Base-by-base conservation (phyloP, 1,139 yeast genomes). In the Geotrichum macrosporum region DNA sequence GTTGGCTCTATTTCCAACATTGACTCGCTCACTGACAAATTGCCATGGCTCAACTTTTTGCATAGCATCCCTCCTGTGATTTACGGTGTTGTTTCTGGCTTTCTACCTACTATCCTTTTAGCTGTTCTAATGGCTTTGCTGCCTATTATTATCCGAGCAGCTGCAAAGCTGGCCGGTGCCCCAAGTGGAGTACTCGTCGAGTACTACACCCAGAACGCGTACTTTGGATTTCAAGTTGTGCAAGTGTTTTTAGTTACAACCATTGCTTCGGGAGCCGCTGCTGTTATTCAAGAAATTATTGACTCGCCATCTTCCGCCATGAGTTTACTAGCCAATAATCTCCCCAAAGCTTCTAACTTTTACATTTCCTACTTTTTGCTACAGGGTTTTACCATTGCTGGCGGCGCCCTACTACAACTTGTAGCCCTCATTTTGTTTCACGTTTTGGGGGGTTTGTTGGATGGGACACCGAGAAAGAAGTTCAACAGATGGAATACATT, bases 1-100 rank as follows among this genome's bases (percentile, higher is more conserved):
- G 96, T 92, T 48, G 97, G 97, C 81, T 73, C 82, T 60, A 77
- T 92, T 55, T 88, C 97, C 19, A 89, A 89, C 68, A 76, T 92
- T 57, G 79, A 83, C 54, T 76, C 74, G 58, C 72, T 88, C 65
- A 84, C 82, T 33, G 71, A 77, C 44, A 79, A 77, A 54, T 73
- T 88, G 42, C 84, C 71, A 18, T 88, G 83, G 73, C 75, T 89
- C 57, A 63, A 69, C 24, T 89, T 85, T 65, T 76, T 92, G 57
- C 67, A 80, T 61, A 76, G 81, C 27, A 68, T 87, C 70, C 96
- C 96, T 26, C 33, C 55, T 1, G 68, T 64, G 24, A 67, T 92
- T 46, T 70, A 80, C 67, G 98, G 98, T 71, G 63, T 89, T 41
- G 76, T 92, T 50, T 87, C 96, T 5, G 86, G 94, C 55, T 71